Evolutionary conservation across 2,329 filamentous ascomycete genomes (phyloP).

Genomic region (Aspergillus fumigatiaffinis): DNA sequence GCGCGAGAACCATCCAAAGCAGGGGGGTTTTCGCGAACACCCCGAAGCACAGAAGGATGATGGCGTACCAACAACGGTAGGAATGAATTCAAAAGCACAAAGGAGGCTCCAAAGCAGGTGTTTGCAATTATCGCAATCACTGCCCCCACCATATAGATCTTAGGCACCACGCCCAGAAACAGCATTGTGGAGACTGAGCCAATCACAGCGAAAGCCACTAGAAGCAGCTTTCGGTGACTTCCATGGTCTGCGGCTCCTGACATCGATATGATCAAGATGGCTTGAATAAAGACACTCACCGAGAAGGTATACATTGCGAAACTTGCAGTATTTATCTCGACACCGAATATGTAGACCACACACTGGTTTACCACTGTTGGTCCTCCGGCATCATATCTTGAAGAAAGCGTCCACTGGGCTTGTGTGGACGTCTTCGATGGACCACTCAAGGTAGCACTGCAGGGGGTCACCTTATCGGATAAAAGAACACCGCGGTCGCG

Average conservation of each 20-base stretch:
- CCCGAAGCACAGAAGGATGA: conserved; percentile 57
- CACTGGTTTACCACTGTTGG: conserved; percentile 59
- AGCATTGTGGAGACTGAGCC: conserved; percentile 83
- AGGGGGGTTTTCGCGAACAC: conserved; percentile 1
- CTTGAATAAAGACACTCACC: conserved; percentile 82
- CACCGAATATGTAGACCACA: conserved; percentile 73
- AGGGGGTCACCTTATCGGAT: conserved; percentile 71
- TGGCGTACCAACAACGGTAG: conserved; percentile 85
- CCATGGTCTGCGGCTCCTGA: conserved; percentile 95
- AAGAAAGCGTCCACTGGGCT: neutral
- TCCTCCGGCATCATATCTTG: conserved; percentile 16
- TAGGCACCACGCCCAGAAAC: conserved; percentile 73
- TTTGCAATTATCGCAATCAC: conserved; percentile 86
- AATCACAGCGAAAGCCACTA: conserved; percentile 77
- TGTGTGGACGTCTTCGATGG: conserved; percentile 25
- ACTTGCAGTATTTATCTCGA: conserved; percentile 90
- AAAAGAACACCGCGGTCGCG: conserved; percentile 86
- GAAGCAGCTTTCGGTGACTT: conserved; percentile 79
- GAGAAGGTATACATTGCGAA: conserved; percentile 99
- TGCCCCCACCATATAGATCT: conserved; percentile 74
- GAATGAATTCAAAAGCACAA: conserved; percentile 93
- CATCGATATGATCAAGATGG: conserved; percentile 89
- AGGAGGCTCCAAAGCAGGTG: conserved; percentile 90
- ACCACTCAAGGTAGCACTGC: conserved; percentile 59
- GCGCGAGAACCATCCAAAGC: neutral